phyloP scores from a whole-genome alignment of 2,329 filamentous ascomycete species.

The Pleomassaria siparia region DNA sequence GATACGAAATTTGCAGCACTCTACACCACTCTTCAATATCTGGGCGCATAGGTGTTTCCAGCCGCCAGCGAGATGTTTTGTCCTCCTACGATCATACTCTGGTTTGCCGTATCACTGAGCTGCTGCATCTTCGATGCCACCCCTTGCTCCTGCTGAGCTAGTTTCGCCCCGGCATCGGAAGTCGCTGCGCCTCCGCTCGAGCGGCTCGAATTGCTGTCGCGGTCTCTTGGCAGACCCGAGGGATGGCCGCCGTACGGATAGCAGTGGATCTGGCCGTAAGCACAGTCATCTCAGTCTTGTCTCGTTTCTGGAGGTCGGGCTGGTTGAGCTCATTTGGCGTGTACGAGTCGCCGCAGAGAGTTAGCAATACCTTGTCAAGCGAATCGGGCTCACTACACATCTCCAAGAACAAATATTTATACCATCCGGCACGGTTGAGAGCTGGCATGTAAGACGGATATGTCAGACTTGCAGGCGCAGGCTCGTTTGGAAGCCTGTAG shows the following conservation, averaged over 20 bases:
- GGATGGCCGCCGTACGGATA: slow-evolving; percentile 26
- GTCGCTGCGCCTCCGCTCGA: not conserved
- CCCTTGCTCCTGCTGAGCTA: slow-evolving; percentile 17
- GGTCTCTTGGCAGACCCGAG: slow-evolving; percentile 32
- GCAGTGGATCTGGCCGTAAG: slow-evolving; percentile 27
- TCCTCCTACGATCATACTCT: slow-evolving; percentile 14
- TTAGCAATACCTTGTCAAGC: slow-evolving; percentile 28
- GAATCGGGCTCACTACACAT: slow-evolving; percentile 28
- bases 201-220: slow-evolving; percentile 26
- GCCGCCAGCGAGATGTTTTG: slow-evolving; percentile 12
- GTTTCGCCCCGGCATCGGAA: slow-evolving; percentile 5
- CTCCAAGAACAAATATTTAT: slow-evolving; percentile 39
- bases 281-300: slow-evolving; percentile 22
- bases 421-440: slow-evolving; percentile 39
- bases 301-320: slow-evolving; percentile 33
- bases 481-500: slow-evolving; percentile 19
- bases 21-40: no score
- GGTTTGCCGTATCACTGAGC: slow-evolving; percentile 17
- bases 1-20: no score
- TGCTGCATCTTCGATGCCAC: slow-evolving; percentile 20
- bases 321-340: slow-evolving; percentile 34
- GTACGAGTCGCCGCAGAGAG: slow-evolving; percentile 35
- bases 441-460: slow-evolving; percentile 36
- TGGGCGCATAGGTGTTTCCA: slow-evolving; percentile 5
- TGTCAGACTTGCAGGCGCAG: slow-evolving; percentile 7